Evolutionary conservation across 2,329 filamentous ascomycete genomes (phyloP), one percentile per base, ranked within the genome.

Genomic region (Ophiostoma sp.): DNA sequence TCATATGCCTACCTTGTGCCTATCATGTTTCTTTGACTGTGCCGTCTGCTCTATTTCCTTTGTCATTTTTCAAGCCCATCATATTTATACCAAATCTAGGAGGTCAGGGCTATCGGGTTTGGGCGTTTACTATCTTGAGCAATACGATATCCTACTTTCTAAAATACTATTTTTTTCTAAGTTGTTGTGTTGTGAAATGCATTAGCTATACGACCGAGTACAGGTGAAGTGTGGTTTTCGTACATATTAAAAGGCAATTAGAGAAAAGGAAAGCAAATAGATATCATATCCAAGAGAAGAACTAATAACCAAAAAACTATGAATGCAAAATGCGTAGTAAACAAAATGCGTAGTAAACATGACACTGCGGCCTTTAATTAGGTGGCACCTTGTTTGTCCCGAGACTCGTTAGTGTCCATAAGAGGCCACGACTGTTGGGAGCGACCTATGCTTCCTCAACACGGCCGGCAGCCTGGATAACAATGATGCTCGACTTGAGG

Each of bases 401-500:
- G 9, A 6, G 5, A 11, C 9, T 45, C 3, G n/a, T 47, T 16
- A 47, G 45, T 5, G 45, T 16, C 12, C 4, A 47, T 47, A 47
- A 12, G 27, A 11, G n/a, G n/a, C 60, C 42, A n/a, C 40, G 11
- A 16, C 41, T n/a, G n/a, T 27, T 45, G 62, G 14, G 27, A 58
- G 36, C 42, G 4, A 41, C 1, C 49, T 67, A 69, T 36, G 52
- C 69, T 66, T 74, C 72, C 42, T 72, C 44, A 63, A 52, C 67
- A 45, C 66, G 73, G 66, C 52, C 71, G 52, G 73, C 81, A 49
- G 88, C 89, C 77, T 92, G 87, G 41, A 93, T 82, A 67, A 93
- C 84, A 67, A 93, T 79, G 40, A 93, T 78, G 76, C 89, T 92
- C 0, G 88, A 86, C 71, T 82, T 84, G n/a, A 90, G 77, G 12